phyloP scores from a whole-genome alignment of 2,329 filamentous ascomycete genomes.

The Curvularia sp. region DNA sequence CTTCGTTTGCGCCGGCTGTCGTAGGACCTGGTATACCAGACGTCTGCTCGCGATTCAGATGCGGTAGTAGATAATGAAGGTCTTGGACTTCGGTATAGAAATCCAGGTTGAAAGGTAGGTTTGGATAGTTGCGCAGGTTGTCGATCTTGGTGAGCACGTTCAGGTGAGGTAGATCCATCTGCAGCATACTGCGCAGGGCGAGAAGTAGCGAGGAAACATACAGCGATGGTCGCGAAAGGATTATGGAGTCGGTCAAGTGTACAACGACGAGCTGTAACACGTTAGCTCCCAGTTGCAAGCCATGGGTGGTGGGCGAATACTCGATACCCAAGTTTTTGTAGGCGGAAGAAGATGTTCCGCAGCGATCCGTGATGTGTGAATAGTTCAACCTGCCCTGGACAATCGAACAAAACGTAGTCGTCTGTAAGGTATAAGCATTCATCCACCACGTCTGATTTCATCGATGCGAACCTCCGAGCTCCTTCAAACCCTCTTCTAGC shows the following conservation, averaged over 20 bases:
- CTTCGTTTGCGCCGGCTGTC: conserved; percentile 11
- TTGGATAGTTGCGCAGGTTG: conserved; percentile 83
- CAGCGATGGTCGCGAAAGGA: conserved; percentile 88
- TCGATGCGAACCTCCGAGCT: conserved; percentile 65
- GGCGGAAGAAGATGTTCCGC: conserved; percentile 86
- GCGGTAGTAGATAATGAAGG: conserved; percentile 80
- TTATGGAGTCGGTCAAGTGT: conserved; percentile 93
- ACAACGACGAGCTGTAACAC: conserved; percentile 81
- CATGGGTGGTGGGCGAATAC: conserved; percentile 62
- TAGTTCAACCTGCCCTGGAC: conserved; percentile 94
- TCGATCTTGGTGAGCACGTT: conserved; percentile 99
- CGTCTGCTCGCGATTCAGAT: conserved; percentile 75
- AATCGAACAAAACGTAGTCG: conserved; percentile 95
- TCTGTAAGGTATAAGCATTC: conserved; percentile 56
- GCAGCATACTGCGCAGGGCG: conserved; percentile 93
- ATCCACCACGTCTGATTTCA: neutral
- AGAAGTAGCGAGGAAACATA: conserved; percentile 95
- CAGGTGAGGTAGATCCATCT: conserved; percentile 94
- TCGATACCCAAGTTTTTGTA: conserved; percentile 91
- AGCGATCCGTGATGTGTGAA: conserved; percentile 95
- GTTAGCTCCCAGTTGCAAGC: conserved; percentile 34
- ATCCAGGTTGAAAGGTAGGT: conserved; percentile 92
- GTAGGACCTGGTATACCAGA: conserved; percentile 47
- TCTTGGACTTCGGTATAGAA: conserved; percentile 98
- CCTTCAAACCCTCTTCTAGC: conserved; percentile 81